Conservation (phyloP, 2,329 filamentous ascomycete genomes). For the Phyllosticta citribraziliensis region DNA sequence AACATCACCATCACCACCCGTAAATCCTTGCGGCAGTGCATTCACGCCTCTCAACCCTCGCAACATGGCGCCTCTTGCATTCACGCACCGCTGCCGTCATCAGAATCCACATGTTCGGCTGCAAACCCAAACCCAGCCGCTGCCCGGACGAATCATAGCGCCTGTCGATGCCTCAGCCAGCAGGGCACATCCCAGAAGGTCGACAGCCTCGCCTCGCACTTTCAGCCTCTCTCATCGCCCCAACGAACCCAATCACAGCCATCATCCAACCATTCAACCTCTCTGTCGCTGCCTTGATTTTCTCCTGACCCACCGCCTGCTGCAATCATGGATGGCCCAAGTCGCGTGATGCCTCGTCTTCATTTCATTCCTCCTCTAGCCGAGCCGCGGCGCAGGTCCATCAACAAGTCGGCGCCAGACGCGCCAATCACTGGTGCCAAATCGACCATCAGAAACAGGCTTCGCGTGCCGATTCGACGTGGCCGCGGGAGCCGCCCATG, state of each 20-base stretch:
- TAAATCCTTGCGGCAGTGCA: background rate
- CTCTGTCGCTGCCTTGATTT: background rate
- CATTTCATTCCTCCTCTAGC: background rate
- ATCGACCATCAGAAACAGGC: background rate
- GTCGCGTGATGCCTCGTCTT: background rate
- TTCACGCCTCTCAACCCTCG: background rate
- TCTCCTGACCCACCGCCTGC: background rate
- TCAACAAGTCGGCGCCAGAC: background rate
- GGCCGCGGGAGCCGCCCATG: background rate
- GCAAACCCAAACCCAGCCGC: background rate
- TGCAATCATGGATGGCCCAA: background rate
- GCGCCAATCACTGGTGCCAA: background rate
- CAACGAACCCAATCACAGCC: background rate
- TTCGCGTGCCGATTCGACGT: background rate
- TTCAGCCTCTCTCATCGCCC: background rate
- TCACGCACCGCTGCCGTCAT: background rate
- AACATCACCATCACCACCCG: no score
- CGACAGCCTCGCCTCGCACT: background rate
- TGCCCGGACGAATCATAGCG: background rate
- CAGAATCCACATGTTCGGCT: background rate
- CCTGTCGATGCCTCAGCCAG: background rate
- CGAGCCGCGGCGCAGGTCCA: background rate
- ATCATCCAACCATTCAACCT: background rate
- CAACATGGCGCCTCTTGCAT: background rate
- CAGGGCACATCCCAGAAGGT: background rate